Base-by-base conservation (phyloP, 1,284 basidiomycete genomes). In the Tausonia pullulans region DNA sequence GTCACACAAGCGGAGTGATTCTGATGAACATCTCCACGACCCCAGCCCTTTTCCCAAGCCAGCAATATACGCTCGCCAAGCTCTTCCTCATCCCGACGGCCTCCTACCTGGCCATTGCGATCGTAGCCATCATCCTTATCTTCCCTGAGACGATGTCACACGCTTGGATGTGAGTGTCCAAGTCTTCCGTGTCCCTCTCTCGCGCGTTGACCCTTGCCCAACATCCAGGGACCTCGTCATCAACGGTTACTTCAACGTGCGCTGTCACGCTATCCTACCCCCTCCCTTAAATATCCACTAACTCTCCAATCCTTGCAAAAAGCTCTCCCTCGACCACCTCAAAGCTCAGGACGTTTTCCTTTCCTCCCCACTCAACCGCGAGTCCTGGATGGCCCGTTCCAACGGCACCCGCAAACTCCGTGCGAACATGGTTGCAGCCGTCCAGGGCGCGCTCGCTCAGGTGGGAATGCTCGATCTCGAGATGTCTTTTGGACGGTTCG, bases 131-230 rank as follows among this genome's bases (percentile, higher is more conserved):
- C 41, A 68, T 85, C 14, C 71, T 89, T 48, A 78, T 90, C 66
- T 90, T 90, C 72, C 88, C 88, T 0, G 82, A 87, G 73, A 83
- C 84, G 7, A 75, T 88, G 65, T 85, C 83, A 65, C 83, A 85
- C 68, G 74, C 57, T 46, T 66, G 65, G 65, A 4, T 66, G 48
- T 44, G n/a, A 13, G 52, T 14, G 50, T 43, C 7, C 41, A 27
- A 27, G 27, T 27, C 27, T 27, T 27, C 27, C 27, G 27, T 27
- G 27, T 27, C 27, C 27, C 27, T 27, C 27, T 27, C 27, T 27
- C 27, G 27, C 27, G 27, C 27, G 27, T 27, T 27, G 27, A 27
- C 27, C 27, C 27, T 27, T 27, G 27, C 27, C 27, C 27, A 27
- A 27, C 2, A 1, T 27, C 27, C 27, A 27, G 27, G 27, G 46